These are phyloP conservation scores for Tetrahymena elliotti DNA, from an alignment of 73 alveolate species.

Conservation along the genomic window DNA sequence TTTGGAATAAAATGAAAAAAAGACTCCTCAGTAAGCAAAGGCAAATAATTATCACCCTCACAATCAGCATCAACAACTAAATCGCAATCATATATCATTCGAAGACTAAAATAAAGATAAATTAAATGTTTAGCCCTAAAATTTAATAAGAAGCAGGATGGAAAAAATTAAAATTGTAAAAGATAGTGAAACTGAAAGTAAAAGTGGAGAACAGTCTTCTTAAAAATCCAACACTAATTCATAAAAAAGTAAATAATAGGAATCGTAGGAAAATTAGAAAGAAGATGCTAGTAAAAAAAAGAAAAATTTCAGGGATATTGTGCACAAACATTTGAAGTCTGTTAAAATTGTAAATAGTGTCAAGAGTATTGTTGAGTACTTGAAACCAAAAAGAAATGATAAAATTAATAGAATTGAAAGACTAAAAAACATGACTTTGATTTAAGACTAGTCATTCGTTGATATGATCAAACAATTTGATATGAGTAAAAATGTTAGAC, in stretches of 20 bases:
- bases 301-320: background rate
- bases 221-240: background rate
- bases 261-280: background rate
- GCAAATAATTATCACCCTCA: too few relatives aligned
- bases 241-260: background rate
- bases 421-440: background rate
- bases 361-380: background rate
- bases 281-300: background rate
- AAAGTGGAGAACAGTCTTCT: background rate
- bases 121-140: background rate
- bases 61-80: too few relatives aligned
- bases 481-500: background rate
- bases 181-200: background rate
- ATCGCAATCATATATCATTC: background rate
- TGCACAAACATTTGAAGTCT: background rate
- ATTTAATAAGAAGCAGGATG: background rate
- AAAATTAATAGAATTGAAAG: background rate
- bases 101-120: background rate
- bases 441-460: background rate
- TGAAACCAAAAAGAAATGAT: background rate
- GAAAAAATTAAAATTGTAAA: background rate
- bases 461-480: background rate
- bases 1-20: background rate
- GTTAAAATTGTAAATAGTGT: background rate
- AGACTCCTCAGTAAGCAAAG: too few relatives aligned